Evolutionary conservation across 768 basidiomycete genomes (phyloP).

Genomic region (Xerocomellus dryophilus): DNA sequence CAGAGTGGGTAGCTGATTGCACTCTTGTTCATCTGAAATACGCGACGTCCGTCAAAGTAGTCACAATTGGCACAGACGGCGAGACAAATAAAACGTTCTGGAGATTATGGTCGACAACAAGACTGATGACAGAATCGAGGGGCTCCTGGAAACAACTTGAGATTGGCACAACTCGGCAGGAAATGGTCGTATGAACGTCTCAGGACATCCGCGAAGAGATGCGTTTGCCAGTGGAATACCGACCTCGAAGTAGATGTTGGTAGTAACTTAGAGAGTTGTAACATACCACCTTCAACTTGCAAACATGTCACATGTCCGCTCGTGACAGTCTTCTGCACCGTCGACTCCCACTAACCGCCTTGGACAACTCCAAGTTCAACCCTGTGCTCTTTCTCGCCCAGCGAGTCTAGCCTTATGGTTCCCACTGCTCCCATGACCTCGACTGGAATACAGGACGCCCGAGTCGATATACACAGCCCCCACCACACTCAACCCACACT

Average conservation of each 20-base stretch:
- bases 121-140: neutral
- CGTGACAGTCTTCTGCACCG: conserved; percentile 4
- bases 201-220: no score
- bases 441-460: neutral
- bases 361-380: conserved; percentile 3
- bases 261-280: no score
- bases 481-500: conserved; percentile 5
- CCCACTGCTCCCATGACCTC: neutral
- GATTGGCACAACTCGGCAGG: no score
- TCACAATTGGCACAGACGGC: neutral
- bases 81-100: neutral
- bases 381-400: conserved; percentile 10
- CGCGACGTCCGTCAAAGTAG: no score
- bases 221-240: no score
- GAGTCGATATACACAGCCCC: conserved; percentile 7
- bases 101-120: conserved; percentile 1
- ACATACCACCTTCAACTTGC: neutral
- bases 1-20: conserved; percentile 4
- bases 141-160: neutral
- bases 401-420: neutral
- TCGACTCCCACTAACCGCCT: conserved; percentile 6
- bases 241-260: no score
- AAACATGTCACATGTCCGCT: conserved; percentile 4
- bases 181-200: no score
- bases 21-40: neutral